Evolutionary conservation across 1,139 yeast species (phyloP).

Genomic region (Cylindricascospora bacillispora): DNA sequence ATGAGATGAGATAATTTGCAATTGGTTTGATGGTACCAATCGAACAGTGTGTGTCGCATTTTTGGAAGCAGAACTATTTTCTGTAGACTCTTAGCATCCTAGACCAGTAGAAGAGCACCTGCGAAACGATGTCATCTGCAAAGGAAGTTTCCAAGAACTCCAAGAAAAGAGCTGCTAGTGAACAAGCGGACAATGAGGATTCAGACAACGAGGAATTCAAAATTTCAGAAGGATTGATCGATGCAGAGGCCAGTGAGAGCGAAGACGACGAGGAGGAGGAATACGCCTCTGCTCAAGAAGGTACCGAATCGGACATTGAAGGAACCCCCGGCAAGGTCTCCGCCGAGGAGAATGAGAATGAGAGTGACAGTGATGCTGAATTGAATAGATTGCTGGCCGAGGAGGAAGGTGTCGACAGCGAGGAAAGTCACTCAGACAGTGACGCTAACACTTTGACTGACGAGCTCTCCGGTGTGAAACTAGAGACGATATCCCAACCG

Average conservation of each 20-base stretch:
- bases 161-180: slow-evolving; percentile 27
- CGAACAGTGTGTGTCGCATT: too few species aligned
- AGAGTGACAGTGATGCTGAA: slow-evolving; percentile 49
- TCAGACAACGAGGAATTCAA: slow-evolving; percentile 25
- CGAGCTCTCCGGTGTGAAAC: slow-evolving; percentile 39
- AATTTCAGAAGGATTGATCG: slow-evolving; percentile 29
- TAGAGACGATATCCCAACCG: slow-evolving; percentile 36
- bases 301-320: slow-evolving; percentile 4
- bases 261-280: slow-evolving; percentile 14
- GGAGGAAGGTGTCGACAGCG: slow-evolving; percentile 28
- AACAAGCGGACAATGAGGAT: slow-evolving; percentile 12
- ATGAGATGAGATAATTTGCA: too few species aligned
- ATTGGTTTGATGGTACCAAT: too few species aligned
- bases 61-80: too few species aligned
- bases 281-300: slow-evolving; percentile 10
- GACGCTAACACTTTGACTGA: slow-evolving; percentile 42
- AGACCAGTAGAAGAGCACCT: too few species aligned
- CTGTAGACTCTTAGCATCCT: too few species aligned
- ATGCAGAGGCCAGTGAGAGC: slow-evolving; percentile 20
- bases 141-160: background rate
- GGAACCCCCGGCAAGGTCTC: slow-evolving; percentile 9
- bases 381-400: slow-evolving; percentile 45
- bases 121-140: background rate
- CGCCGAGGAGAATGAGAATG: slow-evolving; percentile 27
- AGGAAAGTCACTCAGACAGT: slow-evolving; percentile 16